phyloP scores from a whole-genome alignment of 163 green algal species.

The Chloromonas sp. region DNA sequence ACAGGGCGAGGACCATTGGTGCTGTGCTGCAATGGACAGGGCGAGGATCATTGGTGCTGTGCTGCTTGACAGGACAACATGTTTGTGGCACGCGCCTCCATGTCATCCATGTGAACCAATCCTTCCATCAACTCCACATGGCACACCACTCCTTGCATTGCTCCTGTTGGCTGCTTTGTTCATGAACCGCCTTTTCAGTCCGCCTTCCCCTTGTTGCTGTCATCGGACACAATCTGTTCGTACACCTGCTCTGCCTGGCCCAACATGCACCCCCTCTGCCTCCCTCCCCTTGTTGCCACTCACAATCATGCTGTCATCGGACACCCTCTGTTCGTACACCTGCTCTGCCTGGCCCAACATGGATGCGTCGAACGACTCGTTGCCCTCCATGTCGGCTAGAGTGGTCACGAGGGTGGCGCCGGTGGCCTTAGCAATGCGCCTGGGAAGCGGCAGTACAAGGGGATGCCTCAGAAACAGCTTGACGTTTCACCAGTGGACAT shows the following conservation, averaged over 20 bases:
- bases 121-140: no score
- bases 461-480: no score
- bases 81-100: no score
- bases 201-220: constrained; percentile 19
- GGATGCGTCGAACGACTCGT: constrained; percentile 89
- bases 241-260: constrained; percentile 77
- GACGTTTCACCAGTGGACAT: no score
- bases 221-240: neutral
- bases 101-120: no score
- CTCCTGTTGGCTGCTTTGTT: no score
- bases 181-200: no score
- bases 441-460: constrained; percentile 11
- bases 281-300: neutral
- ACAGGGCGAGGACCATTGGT: no score
- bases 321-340: constrained; percentile 28
- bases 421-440: constrained; percentile 89
- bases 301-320: constrained; percentile 52
- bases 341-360: constrained; percentile 78
- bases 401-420: constrained; percentile 81
- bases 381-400: constrained; percentile 94
- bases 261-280: constrained; percentile 27
- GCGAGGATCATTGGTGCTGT: no score
- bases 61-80: no score
- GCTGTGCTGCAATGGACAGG: no score
- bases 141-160: no score